Percentiles rank a stretch among this genome's conserved stretches.
These are phyloP conservation scores for Coemansia sp. DNA, from an alignment of 192 early-diverging fungal genomes.

Conservation along the genomic window DNA sequence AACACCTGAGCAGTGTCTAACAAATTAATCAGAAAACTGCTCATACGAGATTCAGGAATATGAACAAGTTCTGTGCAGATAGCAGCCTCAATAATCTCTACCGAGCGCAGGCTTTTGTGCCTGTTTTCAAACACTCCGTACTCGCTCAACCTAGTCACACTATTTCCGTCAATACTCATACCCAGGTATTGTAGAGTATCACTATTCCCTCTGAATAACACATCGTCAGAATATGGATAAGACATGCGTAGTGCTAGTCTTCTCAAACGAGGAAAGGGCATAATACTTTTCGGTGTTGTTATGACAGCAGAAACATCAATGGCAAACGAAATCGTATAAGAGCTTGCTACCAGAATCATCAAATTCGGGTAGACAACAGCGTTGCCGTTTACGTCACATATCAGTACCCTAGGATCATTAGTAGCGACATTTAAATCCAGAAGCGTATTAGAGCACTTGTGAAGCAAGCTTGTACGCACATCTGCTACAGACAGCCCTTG, in stretches of 20 bases:
- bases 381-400: neutral
- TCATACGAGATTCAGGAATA: neutral
- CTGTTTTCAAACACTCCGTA: neutral
- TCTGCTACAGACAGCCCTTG: neutral
- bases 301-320: neutral
- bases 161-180: neutral
- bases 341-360: neutral
- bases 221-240: too few relatives aligned
- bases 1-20: neutral
- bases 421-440: neutral
- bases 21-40: neutral
- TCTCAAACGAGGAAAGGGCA: neutral
- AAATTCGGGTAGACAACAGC: neutral
- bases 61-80: too few relatives aligned
- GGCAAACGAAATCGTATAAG: neutral
- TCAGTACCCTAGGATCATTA: neutral
- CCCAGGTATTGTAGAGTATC: neutral
- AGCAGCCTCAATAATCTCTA: neutral
- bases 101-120: neutral
- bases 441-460: neutral
- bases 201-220: neutral
- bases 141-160: neutral
- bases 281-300: neutral
- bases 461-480: neutral
- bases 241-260: neutral